These are phyloP conservation scores for Suhomyces taliae DNA, from an alignment of 1,139 yeast species.

Conservation along the genomic window DNA sequence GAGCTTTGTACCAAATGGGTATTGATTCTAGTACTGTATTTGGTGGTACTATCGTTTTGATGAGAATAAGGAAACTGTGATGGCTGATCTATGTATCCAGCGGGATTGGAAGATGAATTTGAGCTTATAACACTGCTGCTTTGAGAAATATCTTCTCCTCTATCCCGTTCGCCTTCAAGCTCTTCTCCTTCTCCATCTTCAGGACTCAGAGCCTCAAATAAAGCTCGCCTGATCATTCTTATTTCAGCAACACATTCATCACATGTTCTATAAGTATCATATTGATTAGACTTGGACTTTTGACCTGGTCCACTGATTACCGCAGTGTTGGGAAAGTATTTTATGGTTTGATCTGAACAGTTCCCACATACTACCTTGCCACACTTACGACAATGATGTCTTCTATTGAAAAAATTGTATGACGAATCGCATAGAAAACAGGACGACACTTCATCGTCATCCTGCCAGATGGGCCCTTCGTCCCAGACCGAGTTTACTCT, in stretches of 20 bases:
- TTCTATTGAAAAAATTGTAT: conserved; percentile 69
- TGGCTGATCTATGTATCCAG: background rate
- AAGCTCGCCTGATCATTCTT: conserved; percentile 52
- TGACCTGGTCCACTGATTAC: conserved; percentile 32
- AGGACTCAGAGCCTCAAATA: conserved; percentile 22
- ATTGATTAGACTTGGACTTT: conserved; percentile 26
- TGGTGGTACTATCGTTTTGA: conserved; percentile 22
- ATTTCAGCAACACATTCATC: conserved; percentile 68
- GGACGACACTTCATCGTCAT: conserved; percentile 57
- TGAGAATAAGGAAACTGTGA: conserved; percentile 3
- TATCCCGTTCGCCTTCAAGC: background rate
- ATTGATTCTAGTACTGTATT: conserved; percentile 22
- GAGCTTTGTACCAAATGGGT: conserved; percentile 29
- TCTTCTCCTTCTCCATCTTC: background rate
- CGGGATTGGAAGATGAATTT: conserved; percentile 3
- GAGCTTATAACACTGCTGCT: conserved; percentile 8
- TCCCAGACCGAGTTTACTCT: background rate
- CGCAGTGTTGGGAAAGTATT: conserved; percentile 42
- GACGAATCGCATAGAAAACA: conserved; percentile 62
- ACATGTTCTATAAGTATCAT: conserved; percentile 60
- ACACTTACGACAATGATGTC: conserved; percentile 92
- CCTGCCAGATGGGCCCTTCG: conserved; percentile 60
- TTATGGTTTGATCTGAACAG: conserved; percentile 54
- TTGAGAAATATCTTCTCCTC: background rate
- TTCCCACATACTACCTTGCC: conserved; percentile 72